Base-by-base conservation (phyloP, 257 asterid genomes). In the Avicennia marina region DNA sequence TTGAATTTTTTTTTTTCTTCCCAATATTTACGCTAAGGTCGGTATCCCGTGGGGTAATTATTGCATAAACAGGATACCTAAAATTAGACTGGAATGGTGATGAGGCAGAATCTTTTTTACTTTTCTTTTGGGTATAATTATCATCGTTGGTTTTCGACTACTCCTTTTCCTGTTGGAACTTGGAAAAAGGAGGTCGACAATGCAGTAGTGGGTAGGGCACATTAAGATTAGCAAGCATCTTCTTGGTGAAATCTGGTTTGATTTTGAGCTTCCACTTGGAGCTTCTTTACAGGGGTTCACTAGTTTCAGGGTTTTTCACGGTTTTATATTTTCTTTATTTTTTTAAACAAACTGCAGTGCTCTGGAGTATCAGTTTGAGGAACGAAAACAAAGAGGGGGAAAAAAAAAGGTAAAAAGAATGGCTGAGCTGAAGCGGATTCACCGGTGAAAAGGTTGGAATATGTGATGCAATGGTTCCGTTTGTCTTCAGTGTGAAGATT, bases 401-500 rank as follows among this genome's bases (percentile, higher is more conserved):
- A 16, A 22, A 11, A 46, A 2, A 22, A 13, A 15, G 45, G n/a
- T n/a, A n/a, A 29, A 21, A 47, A 18, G 4, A 66, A 7, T 3
- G 54, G 34, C 2, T 26, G 45, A 58, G 49, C 11, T 32, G 21
- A 29, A 29, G 52, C 39, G 24, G 32, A 67, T n/a, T n/a, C n/a
- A 39, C 58, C 53, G 44, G 64, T 57, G 54, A 45, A 71, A 58
- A 61, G 42, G 69, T 57, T 64, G 70, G 78, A 78, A 60, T 58
- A 44, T 73, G 29, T 70, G 63, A 67, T 69, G 74, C 39, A 53
- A 68, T 48, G 67, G 63, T 81, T 78, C 85, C 61, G 16, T 64
- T 56, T 73, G 53, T 71, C 84, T 81, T 83, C 78, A 65, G 34
- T 54, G 66, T 65, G 70, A 82, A 80, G 84, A 38, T 64, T 57